Base-by-base conservation (phyloP, 2,329 filamentous ascomycete genomes). In the Epichloe gansuensis region DNA sequence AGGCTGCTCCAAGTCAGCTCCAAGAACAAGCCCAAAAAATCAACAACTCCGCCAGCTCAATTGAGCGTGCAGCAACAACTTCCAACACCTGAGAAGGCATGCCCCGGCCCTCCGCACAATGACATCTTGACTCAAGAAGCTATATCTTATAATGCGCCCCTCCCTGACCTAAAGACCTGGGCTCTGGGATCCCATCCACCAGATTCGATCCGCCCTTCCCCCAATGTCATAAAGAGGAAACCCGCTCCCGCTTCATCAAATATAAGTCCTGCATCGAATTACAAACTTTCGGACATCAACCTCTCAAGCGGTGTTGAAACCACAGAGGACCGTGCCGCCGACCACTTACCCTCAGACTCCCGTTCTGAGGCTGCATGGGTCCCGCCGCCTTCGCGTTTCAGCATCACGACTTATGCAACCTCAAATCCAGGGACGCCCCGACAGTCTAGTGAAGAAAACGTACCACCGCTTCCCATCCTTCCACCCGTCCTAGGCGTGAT, bases 321-420 rank as follows among this genome's bases (percentile, higher is more conserved):
- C 55, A 45, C 47, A 13, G 31, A 39, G 21, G 23, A 21, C 21
- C 8, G 41, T 31, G 12, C 35, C 11, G 55, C 36, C 52, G 52
- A 5, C 25, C 15, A 15, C 57, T 60, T 48, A 39, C 53, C 63
- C 42, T 42, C 46, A 25, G 54, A 46, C 31, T 47, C 49, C 11
- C 31, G 38, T 25, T 8, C 64, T 21, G 61, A 69, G 12, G 60
- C 64, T 53, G 53, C 74, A 39, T 74, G 73, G 70, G 66, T 69
- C 12, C 74, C 78, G 52, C 78, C 78, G 5, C 65, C 70, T 2
- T 84, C 80, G 47, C 76, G 78, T 45, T 85, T 84, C 64, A 85
- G 81, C 65, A 70, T 77, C 56, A 82, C 78, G 7, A 84, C 80
- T 2, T 81, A 77, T 59, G 73, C 76, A 25, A 78, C 80, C 2